These are phyloP conservation scores for Gracilaria domingensis DNA, from an alignment of 23 red algal genomes.

Conservation along the genomic window DNA sequence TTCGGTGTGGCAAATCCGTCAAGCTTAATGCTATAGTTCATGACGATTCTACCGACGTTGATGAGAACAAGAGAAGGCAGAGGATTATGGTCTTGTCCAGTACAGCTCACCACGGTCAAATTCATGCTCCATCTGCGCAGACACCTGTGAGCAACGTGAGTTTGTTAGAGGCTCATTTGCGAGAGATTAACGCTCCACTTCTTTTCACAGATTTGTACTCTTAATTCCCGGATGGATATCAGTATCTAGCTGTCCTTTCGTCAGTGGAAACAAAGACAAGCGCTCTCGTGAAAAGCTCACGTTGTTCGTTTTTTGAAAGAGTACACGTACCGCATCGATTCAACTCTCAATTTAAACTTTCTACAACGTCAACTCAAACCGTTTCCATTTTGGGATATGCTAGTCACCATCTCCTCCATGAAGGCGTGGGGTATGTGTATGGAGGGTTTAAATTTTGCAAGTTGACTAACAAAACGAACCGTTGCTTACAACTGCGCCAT, in stretches of 20 bases:
- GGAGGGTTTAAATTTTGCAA: neutral
- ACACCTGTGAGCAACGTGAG: neutral
- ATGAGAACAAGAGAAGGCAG: neutral
- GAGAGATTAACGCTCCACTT: neutral
- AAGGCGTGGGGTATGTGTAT: neutral
- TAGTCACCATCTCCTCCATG: neutral
- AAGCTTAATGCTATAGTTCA: conserved; percentile 14
- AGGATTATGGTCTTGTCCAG: neutral
- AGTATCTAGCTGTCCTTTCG: neutral
- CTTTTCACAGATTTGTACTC: neutral
- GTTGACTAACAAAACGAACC: neutral
- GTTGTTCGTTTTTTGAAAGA: neutral
- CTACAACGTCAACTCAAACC: neutral
- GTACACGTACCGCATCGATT: neutral
- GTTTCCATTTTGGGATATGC: neutral
- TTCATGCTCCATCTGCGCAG: neutral
- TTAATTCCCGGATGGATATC: neutral
- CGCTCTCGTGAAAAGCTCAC: neutral
- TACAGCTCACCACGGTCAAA: neutral
- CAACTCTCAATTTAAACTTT: neutral
- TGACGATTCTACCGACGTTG: conserved; percentile 53
- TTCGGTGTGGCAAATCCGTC: conserved; percentile 13
- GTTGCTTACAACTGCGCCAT: neutral
- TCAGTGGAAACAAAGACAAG: neutral
- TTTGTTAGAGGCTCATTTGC: neutral